Base-by-base conservation (phyloP, 2,329 filamentous ascomycete species). In the Ophidiomyces ophidiicola region DNA sequence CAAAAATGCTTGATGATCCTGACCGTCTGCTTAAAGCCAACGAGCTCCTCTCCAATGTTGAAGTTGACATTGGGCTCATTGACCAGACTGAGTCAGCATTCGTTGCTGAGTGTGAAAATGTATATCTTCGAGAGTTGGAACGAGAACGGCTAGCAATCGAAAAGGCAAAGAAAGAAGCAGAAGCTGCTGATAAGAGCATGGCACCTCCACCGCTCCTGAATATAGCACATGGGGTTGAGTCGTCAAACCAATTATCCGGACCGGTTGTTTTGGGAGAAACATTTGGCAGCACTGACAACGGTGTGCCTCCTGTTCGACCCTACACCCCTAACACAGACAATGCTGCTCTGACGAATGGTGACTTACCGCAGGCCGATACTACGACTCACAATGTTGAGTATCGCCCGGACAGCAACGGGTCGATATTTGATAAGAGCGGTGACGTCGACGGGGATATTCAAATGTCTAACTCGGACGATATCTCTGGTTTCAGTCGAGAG, bases 31-130 rank as follows among this genome's bases (percentile, higher is more conserved):
- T 94, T 38, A 90, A 87, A 57, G 87, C 85, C 1, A 93, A 92
- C 44, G 90, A 98, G 62, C 76, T 98, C 51, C 67, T 87, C 24
- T 78, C 85, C 15, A 96, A 96, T 53, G 88, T 94, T 2, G 86
- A 94, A 56, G 88, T 96, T 23, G 88, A 96, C 60, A 80, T 96
- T 46, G 76, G 77, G 30, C 76, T 74, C 32, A 78, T 94, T 41
- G 80, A 85, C 53, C 68, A 69, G 29, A 71, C 60, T 5, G 67
- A 82, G 46, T 75, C 81, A 10, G 68, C 66, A 7, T 66, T 81
- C 23, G 67, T 80, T 28, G 61, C 66, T 1, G 80, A 90, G 52
- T 94, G 86, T 66, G 85, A 94, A 48, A 79, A 74, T 32, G 72
- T 94, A 2, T 87, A 90, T 57, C 64, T 74, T 36, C 71, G 82